These are phyloP conservation scores for Rhodamnia argentea DNA, from an alignment of 345 rosid species.

Conservation along the genomic window DNA sequence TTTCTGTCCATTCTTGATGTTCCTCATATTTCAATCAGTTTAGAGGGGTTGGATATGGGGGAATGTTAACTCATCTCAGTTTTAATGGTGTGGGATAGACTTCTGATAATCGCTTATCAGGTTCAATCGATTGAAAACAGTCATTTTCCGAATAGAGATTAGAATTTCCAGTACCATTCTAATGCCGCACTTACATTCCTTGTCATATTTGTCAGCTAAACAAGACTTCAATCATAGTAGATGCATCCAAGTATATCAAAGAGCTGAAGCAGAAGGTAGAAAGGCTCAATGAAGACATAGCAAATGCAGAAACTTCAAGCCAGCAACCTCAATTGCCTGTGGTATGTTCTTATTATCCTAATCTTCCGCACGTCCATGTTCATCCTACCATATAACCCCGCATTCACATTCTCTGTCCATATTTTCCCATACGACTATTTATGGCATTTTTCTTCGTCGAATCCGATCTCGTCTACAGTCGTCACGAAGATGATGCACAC, in stretches of 20 bases:
- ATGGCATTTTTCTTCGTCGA: neutral
- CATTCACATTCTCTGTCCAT: neutral
- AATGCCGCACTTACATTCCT: neutral
- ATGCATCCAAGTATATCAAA: slow-evolving; percentile 78
- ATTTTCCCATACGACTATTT: neutral
- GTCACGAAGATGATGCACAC: neutral
- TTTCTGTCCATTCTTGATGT: neutral
- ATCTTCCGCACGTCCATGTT: neutral
- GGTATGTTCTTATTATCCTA: slow-evolving; percentile 9
- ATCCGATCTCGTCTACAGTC: neutral
- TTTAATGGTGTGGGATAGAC: neutral
- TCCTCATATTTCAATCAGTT: neutral
- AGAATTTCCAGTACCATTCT: neutral
- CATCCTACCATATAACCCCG: neutral
- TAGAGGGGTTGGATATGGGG: neutral
- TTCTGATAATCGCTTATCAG: neutral
- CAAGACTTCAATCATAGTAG: slow-evolving; percentile 53
- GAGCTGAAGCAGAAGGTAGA: slow-evolving; percentile 71
- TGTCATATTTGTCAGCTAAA: slow-evolving; percentile 29
- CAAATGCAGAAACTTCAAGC: slow-evolving; percentile 23
- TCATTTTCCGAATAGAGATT: neutral
- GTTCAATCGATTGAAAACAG: neutral
- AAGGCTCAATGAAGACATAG: slow-evolving; percentile 44
- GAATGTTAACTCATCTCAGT: neutral
- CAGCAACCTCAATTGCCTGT: slow-evolving; percentile 21